Conservation (phyloP, 371 early-diverging fungal genomes). For the Mycotypha africana region DNA sequence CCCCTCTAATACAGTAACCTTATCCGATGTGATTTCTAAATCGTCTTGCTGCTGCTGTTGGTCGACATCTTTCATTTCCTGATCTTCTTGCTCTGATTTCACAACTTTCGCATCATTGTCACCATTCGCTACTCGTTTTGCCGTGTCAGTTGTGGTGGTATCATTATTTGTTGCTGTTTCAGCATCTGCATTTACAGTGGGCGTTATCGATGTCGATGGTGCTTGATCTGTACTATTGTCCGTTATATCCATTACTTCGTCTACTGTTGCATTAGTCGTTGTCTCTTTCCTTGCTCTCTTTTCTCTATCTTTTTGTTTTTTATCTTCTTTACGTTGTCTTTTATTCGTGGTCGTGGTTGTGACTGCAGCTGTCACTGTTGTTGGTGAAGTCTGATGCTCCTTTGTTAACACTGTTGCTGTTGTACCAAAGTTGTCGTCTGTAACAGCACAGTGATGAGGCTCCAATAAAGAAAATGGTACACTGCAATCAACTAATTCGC, state of each 20-base stretch:
- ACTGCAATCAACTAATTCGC: conserved; percentile 66
- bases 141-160: background rate
- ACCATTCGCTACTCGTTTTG: conserved; percentile 3
- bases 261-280: too few species aligned
- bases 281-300: conserved; percentile 27
- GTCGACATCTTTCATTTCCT: conserved; percentile 6
- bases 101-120: background rate
- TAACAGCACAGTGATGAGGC: conserved; percentile 62
- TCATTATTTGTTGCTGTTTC: conserved; percentile 5
- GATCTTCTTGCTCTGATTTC: conserved; percentile 2
- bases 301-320: conserved; percentile 39
- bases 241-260: conserved; percentile 9
- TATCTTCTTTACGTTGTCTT: conserved; percentile 50
- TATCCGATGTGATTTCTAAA: conserved; percentile 20
- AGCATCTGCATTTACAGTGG: conserved; percentile 1
- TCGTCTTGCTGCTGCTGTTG: conserved; percentile 1
- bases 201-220: too few species aligned
- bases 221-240: too few species aligned
- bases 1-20: conserved; percentile 47
- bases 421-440: conserved; percentile 20
- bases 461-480: conserved; percentile 73
- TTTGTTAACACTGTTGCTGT: conserved; percentile 6
- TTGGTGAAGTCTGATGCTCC: background rate
- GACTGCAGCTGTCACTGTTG: background rate
- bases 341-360: conserved; percentile 23